Conservation (phyloP, 139 green algal species). For the Chlamydomonas sp. region DNA sequence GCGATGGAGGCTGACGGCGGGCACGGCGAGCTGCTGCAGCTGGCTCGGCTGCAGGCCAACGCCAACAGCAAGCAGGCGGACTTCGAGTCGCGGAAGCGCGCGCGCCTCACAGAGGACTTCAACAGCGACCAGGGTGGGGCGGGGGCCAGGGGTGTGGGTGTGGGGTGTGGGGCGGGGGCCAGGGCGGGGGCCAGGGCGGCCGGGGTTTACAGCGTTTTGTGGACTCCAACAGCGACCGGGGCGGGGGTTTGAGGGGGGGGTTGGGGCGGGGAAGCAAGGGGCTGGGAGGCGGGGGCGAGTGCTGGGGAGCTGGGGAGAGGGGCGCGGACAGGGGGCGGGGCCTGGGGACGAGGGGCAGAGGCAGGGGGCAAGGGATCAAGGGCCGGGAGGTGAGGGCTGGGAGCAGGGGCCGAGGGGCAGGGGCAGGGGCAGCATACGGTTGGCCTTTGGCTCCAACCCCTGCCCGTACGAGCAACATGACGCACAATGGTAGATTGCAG, state of each 20-base stretch:
- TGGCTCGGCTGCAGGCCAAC: slow-evolving; percentile 39
- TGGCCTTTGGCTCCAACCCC: too few relatives aligned
- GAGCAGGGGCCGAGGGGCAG: too few relatives aligned
- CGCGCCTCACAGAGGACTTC: slow-evolving; percentile 47
- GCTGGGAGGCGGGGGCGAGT: too few relatives aligned
- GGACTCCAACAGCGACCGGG: neutral
- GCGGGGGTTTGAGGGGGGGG: too few relatives aligned
- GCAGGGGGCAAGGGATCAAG: too few relatives aligned
- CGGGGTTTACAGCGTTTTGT: neutral
- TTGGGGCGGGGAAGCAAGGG: neutral
- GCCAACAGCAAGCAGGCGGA: slow-evolving; percentile 49
- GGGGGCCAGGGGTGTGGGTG: neutral
- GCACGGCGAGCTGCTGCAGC: neutral
- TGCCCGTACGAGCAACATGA: too few relatives aligned
- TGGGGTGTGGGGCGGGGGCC: neutral
- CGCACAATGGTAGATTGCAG: too few relatives aligned
- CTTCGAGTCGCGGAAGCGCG: slow-evolving; percentile 63
- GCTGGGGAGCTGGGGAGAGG: too few relatives aligned
- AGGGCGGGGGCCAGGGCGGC: neutral
- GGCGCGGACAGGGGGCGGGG: too few relatives aligned
- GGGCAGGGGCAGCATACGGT: too few relatives aligned
- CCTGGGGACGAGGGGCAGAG: too few relatives aligned
- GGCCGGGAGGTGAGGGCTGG: too few relatives aligned
- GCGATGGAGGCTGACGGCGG: slow-evolving; percentile 53
- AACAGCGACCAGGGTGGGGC: slow-evolving; percentile 45